phyloP scores from a whole-genome alignment of 208 protist species.

The Trypanosoma conorhini region DNA sequence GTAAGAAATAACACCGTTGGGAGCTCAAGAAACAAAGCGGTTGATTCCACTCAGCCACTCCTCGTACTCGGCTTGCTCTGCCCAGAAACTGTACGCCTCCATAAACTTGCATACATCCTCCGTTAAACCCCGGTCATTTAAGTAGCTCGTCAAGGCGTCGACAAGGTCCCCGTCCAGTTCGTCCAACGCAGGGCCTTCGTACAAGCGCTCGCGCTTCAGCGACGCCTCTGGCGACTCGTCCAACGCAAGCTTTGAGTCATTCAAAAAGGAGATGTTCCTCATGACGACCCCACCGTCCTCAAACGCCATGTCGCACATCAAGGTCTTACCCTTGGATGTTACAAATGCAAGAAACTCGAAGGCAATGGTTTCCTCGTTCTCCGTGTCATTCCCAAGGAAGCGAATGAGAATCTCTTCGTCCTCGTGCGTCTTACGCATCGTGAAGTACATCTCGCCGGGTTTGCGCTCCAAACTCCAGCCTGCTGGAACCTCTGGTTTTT shows the following conservation, averaged over 20 bases:
- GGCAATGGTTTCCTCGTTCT: conserved; percentile 38
- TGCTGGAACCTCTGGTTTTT: conserved; percentile 64
- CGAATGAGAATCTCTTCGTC: conserved; percentile 79
- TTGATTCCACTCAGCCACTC: conserved; percentile 77
- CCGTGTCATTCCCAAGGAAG: conserved; percentile 55
- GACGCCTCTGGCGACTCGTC: conserved; percentile 60
- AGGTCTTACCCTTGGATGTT: conserved; percentile 48
- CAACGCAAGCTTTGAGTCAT: conserved; percentile 55
- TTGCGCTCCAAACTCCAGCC: conserved; percentile 76
- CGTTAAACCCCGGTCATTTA: conserved; percentile 82
- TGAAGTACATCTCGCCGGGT: conserved; percentile 66
- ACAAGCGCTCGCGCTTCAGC: conserved; percentile 52
- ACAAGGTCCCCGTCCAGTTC: conserved; percentile 81
- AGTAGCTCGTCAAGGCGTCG: conserved; percentile 74
- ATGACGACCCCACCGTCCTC: conserved; percentile 87
- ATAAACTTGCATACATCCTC: conserved; percentile 84
- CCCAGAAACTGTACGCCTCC: conserved; percentile 79
- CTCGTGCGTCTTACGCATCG: conserved; percentile 67
- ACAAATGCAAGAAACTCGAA: conserved; percentile 72
- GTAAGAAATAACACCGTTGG: neutral
- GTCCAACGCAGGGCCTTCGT: conserved; percentile 71
- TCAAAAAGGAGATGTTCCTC: conserved; percentile 69
- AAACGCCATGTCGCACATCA: conserved; percentile 69
- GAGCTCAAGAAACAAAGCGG: conserved; percentile 70
- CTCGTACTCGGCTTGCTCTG: conserved; percentile 93